Evolutionary conservation across 2,329 filamentous ascomycete species (phyloP).

Genomic region (Aspergillus intermedius): DNA sequence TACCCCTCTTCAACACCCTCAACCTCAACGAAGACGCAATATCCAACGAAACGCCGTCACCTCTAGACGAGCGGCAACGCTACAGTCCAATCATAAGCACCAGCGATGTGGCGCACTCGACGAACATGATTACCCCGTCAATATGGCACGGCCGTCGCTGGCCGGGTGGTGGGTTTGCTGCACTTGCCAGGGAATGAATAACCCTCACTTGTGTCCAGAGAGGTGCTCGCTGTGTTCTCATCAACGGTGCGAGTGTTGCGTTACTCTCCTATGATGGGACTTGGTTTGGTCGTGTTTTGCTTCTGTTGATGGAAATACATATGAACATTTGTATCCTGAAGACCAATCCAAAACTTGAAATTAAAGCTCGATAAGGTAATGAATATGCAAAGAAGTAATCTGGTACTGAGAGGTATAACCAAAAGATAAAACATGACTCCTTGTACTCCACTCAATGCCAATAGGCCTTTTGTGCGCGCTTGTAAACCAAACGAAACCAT

Average conservation of each 20-base stretch:
- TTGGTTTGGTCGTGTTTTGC: background rate
- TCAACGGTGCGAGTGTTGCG: background rate
- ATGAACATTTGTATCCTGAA: too few species aligned
- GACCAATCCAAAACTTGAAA: too few species aligned
- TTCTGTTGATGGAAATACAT: background rate
- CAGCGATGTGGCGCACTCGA: background rate
- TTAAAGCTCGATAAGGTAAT: too few species aligned
- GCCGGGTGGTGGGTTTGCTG: slow-evolving; percentile 20
- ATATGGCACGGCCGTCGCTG: slow-evolving; percentile 2
- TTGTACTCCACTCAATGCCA: too few species aligned
- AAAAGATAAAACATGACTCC: too few species aligned
- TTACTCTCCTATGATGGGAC: background rate
- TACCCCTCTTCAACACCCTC: background rate
- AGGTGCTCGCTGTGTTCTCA: slow-evolving; percentile 17
- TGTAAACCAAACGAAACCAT: too few species aligned
- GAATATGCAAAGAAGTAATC: too few species aligned
- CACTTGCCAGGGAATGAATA: slow-evolving; percentile 11
- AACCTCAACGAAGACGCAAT: background rate
- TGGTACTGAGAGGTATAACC: too few species aligned
- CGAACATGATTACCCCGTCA: background rate
- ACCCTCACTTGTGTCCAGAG: slow-evolving; percentile 12
- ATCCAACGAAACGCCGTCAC: background rate
- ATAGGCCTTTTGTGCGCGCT: too few species aligned
- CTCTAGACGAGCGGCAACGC: background rate
- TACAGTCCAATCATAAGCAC: background rate